These are phyloP conservation scores for Russula abietina DNA, from an alignment of 768 basidiomycete species.

Conservation along the genomic window DNA sequence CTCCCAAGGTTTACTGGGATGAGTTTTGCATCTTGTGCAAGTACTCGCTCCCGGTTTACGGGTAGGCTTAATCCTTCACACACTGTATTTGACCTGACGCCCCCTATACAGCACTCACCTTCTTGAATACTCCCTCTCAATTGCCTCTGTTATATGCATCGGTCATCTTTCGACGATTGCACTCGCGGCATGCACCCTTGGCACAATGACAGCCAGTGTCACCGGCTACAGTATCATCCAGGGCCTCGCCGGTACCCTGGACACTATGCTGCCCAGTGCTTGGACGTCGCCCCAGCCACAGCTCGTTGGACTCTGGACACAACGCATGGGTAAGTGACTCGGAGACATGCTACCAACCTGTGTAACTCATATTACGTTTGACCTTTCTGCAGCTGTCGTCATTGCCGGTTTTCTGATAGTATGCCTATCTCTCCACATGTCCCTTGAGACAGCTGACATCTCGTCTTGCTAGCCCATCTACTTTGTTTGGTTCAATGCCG, in stretches of 20 bases:
- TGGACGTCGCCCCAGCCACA: constrained; percentile 87
- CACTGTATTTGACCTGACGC: background rate
- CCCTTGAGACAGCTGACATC: background rate
- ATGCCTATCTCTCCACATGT: constrained; percentile 27
- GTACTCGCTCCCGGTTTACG: constrained; percentile 68
- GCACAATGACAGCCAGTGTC: constrained; percentile 45
- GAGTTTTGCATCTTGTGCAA: constrained; percentile 53
- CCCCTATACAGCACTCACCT: constrained; percentile 55
- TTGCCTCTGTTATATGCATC: constrained; percentile 79
- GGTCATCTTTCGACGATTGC: constrained; percentile 89
- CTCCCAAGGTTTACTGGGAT: constrained; percentile 43
- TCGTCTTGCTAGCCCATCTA: constrained; percentile 42
- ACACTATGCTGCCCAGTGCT: constrained; percentile 89
- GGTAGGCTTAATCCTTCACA: constrained; percentile 35
- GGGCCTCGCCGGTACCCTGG: constrained; percentile 78
- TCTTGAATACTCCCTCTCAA: constrained; percentile 79
- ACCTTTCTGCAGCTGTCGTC: constrained; percentile 50
- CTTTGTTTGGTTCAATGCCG: constrained; percentile 77
- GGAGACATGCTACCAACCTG: background rate
- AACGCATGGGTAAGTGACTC: constrained; percentile 65
- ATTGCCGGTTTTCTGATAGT: constrained; percentile 55
- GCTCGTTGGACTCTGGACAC: constrained; percentile 85
- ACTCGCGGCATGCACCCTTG: constrained; percentile 63
- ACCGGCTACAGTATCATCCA: constrained; percentile 76
- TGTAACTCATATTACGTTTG: background rate